A percentile compares a stretch with the other conserved stretches of the same genome.
Evolutionary conservation across 108 stramenopile species (phyloP).

Genomic region (Chaetoceros muelleri): DNA sequence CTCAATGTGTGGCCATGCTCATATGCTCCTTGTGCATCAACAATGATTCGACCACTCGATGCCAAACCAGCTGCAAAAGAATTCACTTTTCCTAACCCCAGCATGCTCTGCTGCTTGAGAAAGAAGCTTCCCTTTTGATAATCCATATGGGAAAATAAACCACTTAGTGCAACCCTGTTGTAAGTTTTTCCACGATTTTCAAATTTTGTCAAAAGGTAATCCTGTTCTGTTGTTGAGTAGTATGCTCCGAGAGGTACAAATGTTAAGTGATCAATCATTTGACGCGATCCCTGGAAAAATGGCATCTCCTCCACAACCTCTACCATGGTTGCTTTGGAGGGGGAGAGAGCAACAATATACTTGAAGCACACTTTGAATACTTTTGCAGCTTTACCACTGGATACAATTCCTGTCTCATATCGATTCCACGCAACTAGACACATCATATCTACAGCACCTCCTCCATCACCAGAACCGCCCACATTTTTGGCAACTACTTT

Average conservation of each 20-base stretch:
- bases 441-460: slow-evolving; percentile 43
- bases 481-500: slow-evolving; percentile 43
- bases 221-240: slow-evolving; percentile 13
- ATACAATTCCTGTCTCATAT: slow-evolving; percentile 36
- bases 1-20: slow-evolving; percentile 39
- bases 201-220: slow-evolving; percentile 12
- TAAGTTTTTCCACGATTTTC: slow-evolving; percentile 35
- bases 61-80: slow-evolving; percentile 28
- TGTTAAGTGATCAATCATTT: slow-evolving; percentile 19
- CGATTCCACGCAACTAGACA: slow-evolving; percentile 50
- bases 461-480: too few species aligned
- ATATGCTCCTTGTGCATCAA: slow-evolving; percentile 47
- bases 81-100: slow-evolving; percentile 3
- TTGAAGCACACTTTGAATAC: slow-evolving; percentile 47
- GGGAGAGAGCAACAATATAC: slow-evolving; percentile 37
- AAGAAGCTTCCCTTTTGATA: slow-evolving; percentile 50
- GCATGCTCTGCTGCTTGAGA: slow-evolving; percentile 24
- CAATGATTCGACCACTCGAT: slow-evolving; percentile 44
- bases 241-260: slow-evolving; percentile 33
- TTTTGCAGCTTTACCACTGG: slow-evolving; percentile 30
- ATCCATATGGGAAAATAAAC: slow-evolving; percentile 29
- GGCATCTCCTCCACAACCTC: slow-evolving; percentile 55
- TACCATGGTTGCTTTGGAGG: slow-evolving; percentile 32
- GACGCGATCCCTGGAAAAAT: slow-evolving; percentile 37
- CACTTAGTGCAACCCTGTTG: slow-evolving; percentile 23